These are phyloP conservation scores for Artomyces pyxidatus DNA, from an alignment of 768 basidiomycete genomes.

Conservation along the genomic window DNA sequence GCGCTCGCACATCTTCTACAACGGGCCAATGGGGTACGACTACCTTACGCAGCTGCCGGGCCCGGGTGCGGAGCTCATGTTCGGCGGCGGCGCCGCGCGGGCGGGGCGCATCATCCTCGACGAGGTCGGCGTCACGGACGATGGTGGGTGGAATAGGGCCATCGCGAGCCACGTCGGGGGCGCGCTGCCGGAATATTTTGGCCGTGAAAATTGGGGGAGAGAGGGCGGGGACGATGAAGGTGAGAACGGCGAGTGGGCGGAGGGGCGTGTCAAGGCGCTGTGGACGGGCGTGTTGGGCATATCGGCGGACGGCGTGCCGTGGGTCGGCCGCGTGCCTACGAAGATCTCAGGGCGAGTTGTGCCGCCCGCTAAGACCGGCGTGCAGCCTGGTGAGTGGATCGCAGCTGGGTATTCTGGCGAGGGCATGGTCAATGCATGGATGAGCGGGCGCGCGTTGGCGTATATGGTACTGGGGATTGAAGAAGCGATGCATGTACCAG, in stretches of 20 bases:
- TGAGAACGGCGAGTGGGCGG: conserved; percentile 25
- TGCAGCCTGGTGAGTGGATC: conserved; percentile 59
- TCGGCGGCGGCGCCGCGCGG: conserved; percentile 51
- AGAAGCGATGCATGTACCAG: conserved; percentile 21
- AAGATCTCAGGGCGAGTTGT: conserved; percentile 30
- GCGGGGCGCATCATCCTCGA: conserved; percentile 20
- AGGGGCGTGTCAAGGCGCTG: conserved; percentile 41
- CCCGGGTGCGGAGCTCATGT: conserved; percentile 46
- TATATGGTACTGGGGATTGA: conserved; percentile 46
- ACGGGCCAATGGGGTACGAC: conserved; percentile 40
- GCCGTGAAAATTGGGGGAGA: conserved; percentile 33
- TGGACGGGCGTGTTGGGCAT: conserved; percentile 63
- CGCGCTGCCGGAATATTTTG: conserved; percentile 49
- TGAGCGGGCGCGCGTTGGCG: conserved; percentile 50
- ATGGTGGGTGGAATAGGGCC: conserved; percentile 28
- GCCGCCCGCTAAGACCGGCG: not conserved
- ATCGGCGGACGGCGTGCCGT: conserved; percentile 55
- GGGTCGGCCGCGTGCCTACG: conserved; percentile 59
- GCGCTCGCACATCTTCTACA: conserved; percentile 55
- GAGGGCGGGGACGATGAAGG: conserved; percentile 22
- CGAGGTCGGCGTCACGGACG: conserved; percentile 26
- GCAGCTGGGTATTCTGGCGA: conserved; percentile 65
- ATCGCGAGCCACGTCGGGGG: conserved; percentile 38
- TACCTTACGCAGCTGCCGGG: conserved; percentile 59
- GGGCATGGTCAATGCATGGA: conserved; percentile 68